Base-by-base conservation (phyloP, 805 yeast species). In the Starmerella tilneyi region DNA sequence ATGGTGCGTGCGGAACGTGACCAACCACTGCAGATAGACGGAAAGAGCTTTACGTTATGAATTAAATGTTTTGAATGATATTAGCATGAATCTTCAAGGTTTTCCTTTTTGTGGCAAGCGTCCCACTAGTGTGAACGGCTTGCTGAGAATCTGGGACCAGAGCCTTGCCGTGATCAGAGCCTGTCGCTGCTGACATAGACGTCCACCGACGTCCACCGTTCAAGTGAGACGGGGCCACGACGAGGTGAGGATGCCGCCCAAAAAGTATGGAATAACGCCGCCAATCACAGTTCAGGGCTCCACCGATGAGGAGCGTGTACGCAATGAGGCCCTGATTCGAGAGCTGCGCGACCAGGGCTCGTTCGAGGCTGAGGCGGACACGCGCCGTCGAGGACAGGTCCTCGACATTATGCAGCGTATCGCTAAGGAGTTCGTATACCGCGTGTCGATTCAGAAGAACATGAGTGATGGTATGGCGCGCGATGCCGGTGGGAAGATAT, bases 401-500 rank as follows among this genome's bases (percentile, higher is more conserved):
- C 70, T 92, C 31, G 70, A 72, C 40, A 67, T 73, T 6, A 63
- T 92, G 50, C 97, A 92, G 60, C 71, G 75, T 51, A 58, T 92
- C 56, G 75, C 83, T 0, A 75, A 80, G 56, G 84, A 81, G 52
- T 89, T 89, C 64, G 98, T 92, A 1, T 82, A 76, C 57, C 73
- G 66, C 12, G 96, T 86, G 8, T 81, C 94, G 3, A 72, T 75
- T 52, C 75, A 72, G 50, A 86, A 82, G 59, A 88, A 89, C 59
- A 86, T 92, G 96, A 78, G 86, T 28, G 97, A 92, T 49, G 96
- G 96, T 2, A 86, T 92, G 96, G 94, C 97, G 0, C 73, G 69
- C 45, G 98, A 92, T 63, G 94, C 97, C 0, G 98, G 98, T 30
- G 98, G 98, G 29, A 92, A 92, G 62, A 77, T 92, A n/a, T 92